Conservation (phyloP, 495 filamentous ascomycete genomes). For the Penicillium cosmopolitanum region DNA sequence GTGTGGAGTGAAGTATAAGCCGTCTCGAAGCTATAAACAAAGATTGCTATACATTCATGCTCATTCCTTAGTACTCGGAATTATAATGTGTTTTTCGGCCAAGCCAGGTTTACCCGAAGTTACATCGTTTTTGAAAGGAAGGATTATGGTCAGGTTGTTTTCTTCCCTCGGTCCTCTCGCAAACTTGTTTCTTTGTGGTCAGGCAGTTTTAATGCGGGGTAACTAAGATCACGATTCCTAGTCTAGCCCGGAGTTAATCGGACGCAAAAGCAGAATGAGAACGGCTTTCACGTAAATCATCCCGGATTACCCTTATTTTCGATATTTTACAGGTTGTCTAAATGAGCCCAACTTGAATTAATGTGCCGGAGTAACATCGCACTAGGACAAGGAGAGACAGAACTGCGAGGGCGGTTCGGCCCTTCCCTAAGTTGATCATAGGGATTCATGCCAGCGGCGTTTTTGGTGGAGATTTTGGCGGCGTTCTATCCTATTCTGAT, state of each 20-base stretch:
- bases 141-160: not conserved
- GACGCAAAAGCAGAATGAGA: not conserved
- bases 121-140: not conserved
- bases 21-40: not conserved
- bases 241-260: conserved; percentile 4
- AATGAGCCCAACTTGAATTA: not conserved
- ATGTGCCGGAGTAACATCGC: not conserved
- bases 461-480: too few relatives aligned
- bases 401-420: not conserved
- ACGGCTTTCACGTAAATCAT: not conserved
- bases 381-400: not conserved
- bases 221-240: not conserved
- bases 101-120: not conserved
- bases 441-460: too few relatives aligned
- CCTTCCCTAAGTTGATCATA: not conserved
- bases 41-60: not conserved
- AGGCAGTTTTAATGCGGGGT: not conserved
- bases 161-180: not conserved
- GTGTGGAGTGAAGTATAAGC: not conserved
- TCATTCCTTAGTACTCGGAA: not conserved
- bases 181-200: not conserved
- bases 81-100: not conserved
- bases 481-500: too few relatives aligned
- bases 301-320: not conserved
- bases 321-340: not conserved